Percentiles rank a stretch among this genome's conserved stretches.
These are phyloP conservation scores for Priceomyces carsonii DNA, from an alignment of 805 yeast genomes.

Conservation along the genomic window DNA sequence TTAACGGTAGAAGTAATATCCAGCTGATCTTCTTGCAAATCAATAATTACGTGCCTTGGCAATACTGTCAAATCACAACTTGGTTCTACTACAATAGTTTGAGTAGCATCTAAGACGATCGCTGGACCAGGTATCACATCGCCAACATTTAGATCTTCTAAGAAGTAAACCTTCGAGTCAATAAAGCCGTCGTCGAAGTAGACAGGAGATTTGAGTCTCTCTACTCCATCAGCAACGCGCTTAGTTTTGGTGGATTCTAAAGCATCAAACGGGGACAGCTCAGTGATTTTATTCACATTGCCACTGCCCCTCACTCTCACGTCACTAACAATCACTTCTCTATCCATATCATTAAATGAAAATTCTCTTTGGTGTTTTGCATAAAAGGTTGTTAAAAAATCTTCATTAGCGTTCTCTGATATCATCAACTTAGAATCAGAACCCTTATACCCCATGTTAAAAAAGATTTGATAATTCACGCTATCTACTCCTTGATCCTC, in stretches of 20 bases:
- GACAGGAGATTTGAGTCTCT: slow-evolving; percentile 52
- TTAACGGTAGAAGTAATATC: not conserved
- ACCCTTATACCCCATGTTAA: slow-evolving; percentile 75
- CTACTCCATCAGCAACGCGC: slow-evolving; percentile 15
- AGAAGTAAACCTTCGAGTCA: slow-evolving; percentile 50
- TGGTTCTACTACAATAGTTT: slow-evolving; percentile 67
- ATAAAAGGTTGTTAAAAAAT: slow-evolving; percentile 6
- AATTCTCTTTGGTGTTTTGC: slow-evolving; percentile 11
- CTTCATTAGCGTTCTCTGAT: slow-evolving; percentile 14
- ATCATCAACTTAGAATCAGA: slow-evolving; percentile 82
- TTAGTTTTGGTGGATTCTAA: slow-evolving; percentile 4
- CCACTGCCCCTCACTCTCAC: slow-evolving; percentile 15
- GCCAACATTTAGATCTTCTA: slow-evolving; percentile 58
- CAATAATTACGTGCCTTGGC: slow-evolving; percentile 44
- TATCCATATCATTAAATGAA: slow-evolving; percentile 11
- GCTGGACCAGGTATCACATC: slow-evolving; percentile 66
- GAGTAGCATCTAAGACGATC: slow-evolving; percentile 55
- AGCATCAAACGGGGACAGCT: slow-evolving; percentile 23
- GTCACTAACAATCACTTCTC: slow-evolving; percentile 12
- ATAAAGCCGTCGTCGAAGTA: slow-evolving; percentile 28
- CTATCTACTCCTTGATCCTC: slow-evolving; percentile 12
- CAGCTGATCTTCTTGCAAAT: slow-evolving; percentile 1
- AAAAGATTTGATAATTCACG: slow-evolving; percentile 47
- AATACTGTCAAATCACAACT: slow-evolving; percentile 54
- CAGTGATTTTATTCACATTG: slow-evolving; percentile 10